A percentile compares a stretch with the other conserved stretches of the same genome.
Conservation (phyloP, 176 grass and related monocot genomes). For the Triticum aestivum region IWGSC_CS_RefSeq_v2.1 NC_057797.1:77902302-77902801, state of each 20-base stretch:
- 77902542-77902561: neutral
- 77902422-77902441: neutral
- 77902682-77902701: constrained; percentile 91
- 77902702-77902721: constrained; percentile 91
- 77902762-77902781: neutral
- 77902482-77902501: neutral
- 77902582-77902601: neutral
- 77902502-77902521: neutral
- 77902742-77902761: constrained; percentile 6
- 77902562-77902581: neutral
- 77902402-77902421: neutral
- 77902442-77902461: neutral
- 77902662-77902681: constrained; percentile 86
- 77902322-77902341: constrained; percentile 35
- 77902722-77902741: constrained; percentile 37
- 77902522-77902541: neutral
- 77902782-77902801: neutral
- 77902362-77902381: neutral
- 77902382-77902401: neutral
- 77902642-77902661: constrained; percentile 28
- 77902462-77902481: neutral
- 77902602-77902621: neutral
- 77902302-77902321: constrained; percentile 73
- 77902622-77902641: neutral
- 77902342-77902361: constrained; percentile 16